These are phyloP conservation scores for Endotrypanum monterogeii DNA, from an alignment of 208 protist genomes.

Conservation along the genomic window DNA sequence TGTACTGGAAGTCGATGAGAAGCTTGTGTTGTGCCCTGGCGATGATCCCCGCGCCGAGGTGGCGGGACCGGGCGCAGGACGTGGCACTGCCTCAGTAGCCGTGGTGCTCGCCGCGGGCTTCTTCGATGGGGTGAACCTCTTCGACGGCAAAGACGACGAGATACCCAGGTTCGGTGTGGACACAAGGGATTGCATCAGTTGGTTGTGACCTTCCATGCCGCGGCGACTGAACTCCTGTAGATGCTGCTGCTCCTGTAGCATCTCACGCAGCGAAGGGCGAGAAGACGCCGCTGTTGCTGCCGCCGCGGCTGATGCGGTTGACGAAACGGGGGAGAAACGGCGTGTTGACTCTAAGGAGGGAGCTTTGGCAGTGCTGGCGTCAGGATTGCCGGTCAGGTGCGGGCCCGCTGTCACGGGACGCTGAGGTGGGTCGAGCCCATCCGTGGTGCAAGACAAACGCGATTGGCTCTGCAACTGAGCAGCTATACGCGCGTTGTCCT, in stretches of 20 bases:
- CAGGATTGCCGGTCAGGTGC: neutral
- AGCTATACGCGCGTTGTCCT: slow-evolving; percentile 33
- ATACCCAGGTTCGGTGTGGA: neutral
- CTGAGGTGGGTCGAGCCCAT: neutral
- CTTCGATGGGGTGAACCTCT: slow-evolving; percentile 5
- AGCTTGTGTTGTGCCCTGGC: neutral
- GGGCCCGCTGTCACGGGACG: neutral
- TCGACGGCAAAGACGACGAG: slow-evolving; percentile 4
- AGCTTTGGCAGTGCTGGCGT: neutral
- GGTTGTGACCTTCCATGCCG: slow-evolving; percentile 44
- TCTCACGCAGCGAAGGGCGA: slow-evolving; percentile 46
- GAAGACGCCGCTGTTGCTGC: neutral
- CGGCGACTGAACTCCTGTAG: slow-evolving; percentile 44
- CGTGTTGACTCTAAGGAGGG: neutral
- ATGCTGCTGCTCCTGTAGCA: slow-evolving; percentile 65
- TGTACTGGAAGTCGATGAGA: neutral
- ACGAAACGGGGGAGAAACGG: neutral
- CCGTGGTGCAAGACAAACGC: slow-evolving; percentile 19
- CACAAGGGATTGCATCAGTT: slow-evolving; percentile 36
- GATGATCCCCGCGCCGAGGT: neutral
- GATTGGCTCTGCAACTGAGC: slow-evolving; percentile 25
- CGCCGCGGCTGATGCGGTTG: neutral
- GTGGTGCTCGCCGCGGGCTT: neutral
- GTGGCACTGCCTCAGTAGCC: neutral
- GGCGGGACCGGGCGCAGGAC: neutral